Percentiles rank a stretch among this genome's conserved stretches.
Conservation (phyloP, 345 rosid species). For the Eucalyptus camaldulensis region DNA sequence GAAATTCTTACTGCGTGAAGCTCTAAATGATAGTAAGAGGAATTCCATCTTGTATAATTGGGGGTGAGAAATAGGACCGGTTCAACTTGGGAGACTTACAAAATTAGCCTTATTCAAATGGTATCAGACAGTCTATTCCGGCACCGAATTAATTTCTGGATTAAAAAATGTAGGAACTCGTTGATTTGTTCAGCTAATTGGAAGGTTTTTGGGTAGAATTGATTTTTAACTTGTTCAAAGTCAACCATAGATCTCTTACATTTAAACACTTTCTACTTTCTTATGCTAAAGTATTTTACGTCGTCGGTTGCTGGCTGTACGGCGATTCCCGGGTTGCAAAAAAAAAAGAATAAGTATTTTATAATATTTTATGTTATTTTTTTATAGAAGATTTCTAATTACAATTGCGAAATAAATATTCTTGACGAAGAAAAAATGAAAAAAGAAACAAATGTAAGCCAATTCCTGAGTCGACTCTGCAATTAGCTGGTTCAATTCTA, state of each 20-base stretch:
- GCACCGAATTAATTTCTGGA: too few relatives aligned
- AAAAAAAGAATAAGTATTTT: neutral
- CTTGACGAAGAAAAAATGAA: neutral
- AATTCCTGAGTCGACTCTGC: fast-evolving
- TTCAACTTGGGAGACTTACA: neutral
- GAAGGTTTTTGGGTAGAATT: neutral
- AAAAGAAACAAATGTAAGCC: neutral
- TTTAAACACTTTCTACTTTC: neutral
- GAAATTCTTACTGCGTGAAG: neutral
- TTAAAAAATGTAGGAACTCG: neutral
- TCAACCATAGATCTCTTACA: neutral
- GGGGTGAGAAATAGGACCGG: neutral
- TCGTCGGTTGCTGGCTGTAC: fast-evolving
- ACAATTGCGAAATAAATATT: neutral
- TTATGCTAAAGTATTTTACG: neutral
- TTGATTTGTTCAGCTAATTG: fast-evolving
- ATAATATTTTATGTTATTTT: neutral
- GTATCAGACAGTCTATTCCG: neutral
- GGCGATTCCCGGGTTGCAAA: fast-evolving
- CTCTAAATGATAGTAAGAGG: neutral
- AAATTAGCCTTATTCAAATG: neutral
- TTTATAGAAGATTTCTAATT: neutral
- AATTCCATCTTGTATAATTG: neutral
- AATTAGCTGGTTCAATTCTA: fast-evolving
- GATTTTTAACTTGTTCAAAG: neutral